Evolutionary conservation across 2,329 filamentous ascomycete genomes (phyloP), one percentile per base, ranked within the genome.

Genomic region (Penicillium thymicola): DNA sequence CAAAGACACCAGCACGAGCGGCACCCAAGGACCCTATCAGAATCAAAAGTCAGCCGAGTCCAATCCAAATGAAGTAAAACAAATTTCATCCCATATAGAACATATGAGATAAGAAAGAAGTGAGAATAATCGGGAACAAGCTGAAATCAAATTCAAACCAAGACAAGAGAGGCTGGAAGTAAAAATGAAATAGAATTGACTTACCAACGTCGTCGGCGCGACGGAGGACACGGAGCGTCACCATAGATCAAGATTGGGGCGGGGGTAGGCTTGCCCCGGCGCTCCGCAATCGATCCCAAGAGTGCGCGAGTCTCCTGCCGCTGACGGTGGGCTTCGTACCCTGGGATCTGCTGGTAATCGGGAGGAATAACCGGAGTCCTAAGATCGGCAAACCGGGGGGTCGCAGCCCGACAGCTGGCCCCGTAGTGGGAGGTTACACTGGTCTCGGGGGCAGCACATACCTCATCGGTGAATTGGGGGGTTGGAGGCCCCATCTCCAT

Each of bases 241-340:
- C 9, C 48, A 51, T 1, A 3, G 10, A 51, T n/a, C 18, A 43
- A 9, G 14, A 51, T 34, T 43, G 27, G 38, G 37, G 38, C 48
- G 37, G 37, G 48, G 37, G 28, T 43, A n/a, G 13, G 28, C 21
- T 9, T 51, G 2, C 48, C 48, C 27, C 37, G 48, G 16, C 48
- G 48, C 48, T 34, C 48, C 38, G 48, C 48, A 51, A 51, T 51
- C 28, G 48, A 32, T 8, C 48, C 48, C 37, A 43, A 43, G 28
- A 30, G 38, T 11, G 27, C 48, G 18, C 48, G 48, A 51, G 37
- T 21, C 21, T 43, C 18, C 27, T 43, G 48, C 16, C 48, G 48
- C 37, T 16, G 48, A 43, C 21, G 37, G 25, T 51, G 28, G 28
- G 48, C 16, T 14, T 43, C 38, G 18, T 51, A 43, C 48, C 48